These are phyloP conservation scores for Remersonia thermophila DNA, from an alignment of 2,329 filamentous ascomycete genomes.

Conservation along the genomic window DNA sequence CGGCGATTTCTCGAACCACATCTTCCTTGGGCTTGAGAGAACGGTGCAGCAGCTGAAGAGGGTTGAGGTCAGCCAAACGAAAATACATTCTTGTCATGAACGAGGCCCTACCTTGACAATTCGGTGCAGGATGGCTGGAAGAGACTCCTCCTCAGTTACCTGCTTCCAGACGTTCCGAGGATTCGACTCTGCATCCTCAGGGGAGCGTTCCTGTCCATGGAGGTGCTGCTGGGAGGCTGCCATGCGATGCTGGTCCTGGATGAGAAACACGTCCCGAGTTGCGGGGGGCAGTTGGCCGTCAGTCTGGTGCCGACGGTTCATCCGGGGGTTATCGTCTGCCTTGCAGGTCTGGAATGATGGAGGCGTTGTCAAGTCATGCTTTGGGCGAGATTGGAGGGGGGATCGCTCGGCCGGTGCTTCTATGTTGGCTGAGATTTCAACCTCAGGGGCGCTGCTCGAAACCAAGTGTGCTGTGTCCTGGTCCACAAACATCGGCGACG, in stretches of 20 bases:
- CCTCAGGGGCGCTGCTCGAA: too few relatives aligned
- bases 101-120: constrained; percentile 9
- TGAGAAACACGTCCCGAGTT: too few relatives aligned
- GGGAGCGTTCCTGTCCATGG: background rate
- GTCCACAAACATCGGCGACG: background rate
- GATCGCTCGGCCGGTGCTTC: too few relatives aligned
- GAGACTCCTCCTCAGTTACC: constrained; percentile 6
- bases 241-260: background rate
- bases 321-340: too few relatives aligned
- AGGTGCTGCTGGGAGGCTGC: background rate
- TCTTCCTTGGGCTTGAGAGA: constrained; percentile 13
- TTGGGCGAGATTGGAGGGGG: too few relatives aligned
- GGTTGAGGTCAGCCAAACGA: background rate
- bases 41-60: constrained; percentile 10
- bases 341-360: too few relatives aligned
- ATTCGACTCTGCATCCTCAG: background rate
- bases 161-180: constrained; percentile 7
- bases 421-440: too few relatives aligned
- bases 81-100: background rate
- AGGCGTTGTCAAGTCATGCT: too few relatives aligned
- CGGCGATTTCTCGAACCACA: constrained; percentile 8
- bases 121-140: constrained; percentile 6
- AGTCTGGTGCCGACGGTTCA: too few relatives aligned
- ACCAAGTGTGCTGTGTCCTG: background rate
- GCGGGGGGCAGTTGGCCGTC: too few relatives aligned